These are phyloP conservation scores for Penstemon barbatus DNA, from an alignment of 257 asterid genomes.

Conservation along the genomic window DNA sequence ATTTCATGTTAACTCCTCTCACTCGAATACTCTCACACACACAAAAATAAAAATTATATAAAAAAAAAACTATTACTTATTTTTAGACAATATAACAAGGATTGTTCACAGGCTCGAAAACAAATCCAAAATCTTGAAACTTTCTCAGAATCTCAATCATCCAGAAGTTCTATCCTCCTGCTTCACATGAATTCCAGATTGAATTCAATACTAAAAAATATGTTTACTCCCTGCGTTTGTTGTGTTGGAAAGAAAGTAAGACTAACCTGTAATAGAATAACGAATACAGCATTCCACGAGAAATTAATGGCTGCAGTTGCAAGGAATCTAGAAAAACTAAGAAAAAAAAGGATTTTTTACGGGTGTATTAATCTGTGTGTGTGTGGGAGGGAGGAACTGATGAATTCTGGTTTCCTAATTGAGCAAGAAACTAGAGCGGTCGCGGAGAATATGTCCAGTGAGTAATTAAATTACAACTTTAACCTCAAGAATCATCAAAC, in stretches of 20 bases:
- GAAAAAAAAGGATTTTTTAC: neutral
- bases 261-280: conserved; percentile 20
- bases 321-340: too few relatives aligned
- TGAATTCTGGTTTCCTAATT: conserved; percentile 8
- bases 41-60: neutral
- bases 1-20: neutral
- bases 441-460: too few relatives aligned
- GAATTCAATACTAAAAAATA: neutral
- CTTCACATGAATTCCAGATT: conserved; percentile 18
- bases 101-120: conserved; percentile 9
- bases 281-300: conserved; percentile 23
- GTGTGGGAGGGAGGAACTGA: conserved; percentile 8
- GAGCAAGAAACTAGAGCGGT: too few relatives aligned
- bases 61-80: neutral
- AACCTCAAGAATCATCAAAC: too few relatives aligned
- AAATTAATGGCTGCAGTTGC: conserved; percentile 10
- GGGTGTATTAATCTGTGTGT: neutral
- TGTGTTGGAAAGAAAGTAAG: neutral
- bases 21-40: neutral
- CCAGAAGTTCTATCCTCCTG: conserved; percentile 13
- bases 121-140: conserved; percentile 1
- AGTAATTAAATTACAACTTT: too few relatives aligned
- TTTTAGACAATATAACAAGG: neutral
- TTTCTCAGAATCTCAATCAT: conserved; percentile 14
- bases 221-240: conserved; percentile 4